Evolutionary conservation across 164 flowering plant genomes (phyloP).

Genomic region (Pachysandra terminalis): DNA sequence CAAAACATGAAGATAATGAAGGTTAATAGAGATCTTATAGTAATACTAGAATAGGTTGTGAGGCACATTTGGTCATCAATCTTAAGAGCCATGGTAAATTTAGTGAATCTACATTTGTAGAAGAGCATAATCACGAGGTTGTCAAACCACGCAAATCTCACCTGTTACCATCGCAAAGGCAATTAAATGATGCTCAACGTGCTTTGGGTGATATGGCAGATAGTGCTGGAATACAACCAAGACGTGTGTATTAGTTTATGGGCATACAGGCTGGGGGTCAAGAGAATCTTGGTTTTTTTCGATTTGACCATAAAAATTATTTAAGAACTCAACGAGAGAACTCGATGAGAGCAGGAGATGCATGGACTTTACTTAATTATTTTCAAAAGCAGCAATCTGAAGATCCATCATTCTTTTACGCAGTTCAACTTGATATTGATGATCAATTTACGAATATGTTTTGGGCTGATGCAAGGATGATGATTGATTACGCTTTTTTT

Average conservation of each 20-base stretch:
- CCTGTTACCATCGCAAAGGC: too few relatives aligned
- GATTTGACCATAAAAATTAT: not conserved
- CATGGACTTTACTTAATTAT: not conserved
- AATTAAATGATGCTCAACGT: too few relatives aligned
- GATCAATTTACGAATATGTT: not conserved
- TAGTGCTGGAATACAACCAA: not conserved
- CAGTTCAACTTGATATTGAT: not conserved
- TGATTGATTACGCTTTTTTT: not conserved
- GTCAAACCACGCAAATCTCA: too few relatives aligned
- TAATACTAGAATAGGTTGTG: too few relatives aligned
- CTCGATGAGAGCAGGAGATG: not conserved
- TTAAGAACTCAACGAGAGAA: not conserved
- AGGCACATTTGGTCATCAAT: too few relatives aligned
- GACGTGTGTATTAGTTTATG: not conserved
- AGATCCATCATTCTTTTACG: not conserved
- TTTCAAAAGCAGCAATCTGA: not conserved
- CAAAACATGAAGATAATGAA: too few relatives aligned
- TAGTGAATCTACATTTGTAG: too few relatives aligned
- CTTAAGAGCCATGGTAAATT: too few relatives aligned
- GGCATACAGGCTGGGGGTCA: not conserved
- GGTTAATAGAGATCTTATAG: too few relatives aligned
- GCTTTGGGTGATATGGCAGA: too few relatives aligned
- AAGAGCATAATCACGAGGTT: too few relatives aligned
- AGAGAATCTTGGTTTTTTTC: not conserved
- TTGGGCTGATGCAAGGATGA: not conserved